Conservation (phyloP, 352 stramenopile species). For the Thraustochytrium aureum region DNA sequence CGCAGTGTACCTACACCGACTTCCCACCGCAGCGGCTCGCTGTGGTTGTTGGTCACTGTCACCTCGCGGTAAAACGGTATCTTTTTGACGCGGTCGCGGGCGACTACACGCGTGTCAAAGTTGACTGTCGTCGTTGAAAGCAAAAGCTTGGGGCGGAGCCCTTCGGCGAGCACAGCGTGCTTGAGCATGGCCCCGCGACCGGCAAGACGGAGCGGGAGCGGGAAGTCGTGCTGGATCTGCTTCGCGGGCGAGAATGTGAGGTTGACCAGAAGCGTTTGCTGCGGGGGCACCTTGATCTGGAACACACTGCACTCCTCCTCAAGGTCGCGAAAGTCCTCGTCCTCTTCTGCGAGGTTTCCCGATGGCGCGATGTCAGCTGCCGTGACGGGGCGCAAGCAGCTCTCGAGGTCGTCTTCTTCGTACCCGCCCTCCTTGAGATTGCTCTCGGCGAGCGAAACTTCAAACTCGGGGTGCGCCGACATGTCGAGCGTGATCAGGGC, state of each 20-base stretch:
- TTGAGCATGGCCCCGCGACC: constrained; percentile 55
- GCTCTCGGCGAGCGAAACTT: constrained; percentile 62
- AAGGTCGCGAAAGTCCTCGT: constrained; percentile 46
- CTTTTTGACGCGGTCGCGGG: constrained; percentile 72
- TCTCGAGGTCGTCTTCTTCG: constrained; percentile 70
- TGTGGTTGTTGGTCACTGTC: constrained; percentile 68
- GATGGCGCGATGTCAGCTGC: not conserved
- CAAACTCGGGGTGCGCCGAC: constrained; percentile 65
- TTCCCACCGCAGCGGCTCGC: constrained; percentile 68
- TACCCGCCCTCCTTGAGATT: constrained; percentile 43
- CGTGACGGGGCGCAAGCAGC: constrained; percentile 68
- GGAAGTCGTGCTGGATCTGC: constrained; percentile 63
- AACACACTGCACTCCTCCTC: constrained; percentile 63
- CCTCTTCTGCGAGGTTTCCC: constrained; percentile 12
- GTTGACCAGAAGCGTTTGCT: constrained; percentile 69
- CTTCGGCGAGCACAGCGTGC: constrained; percentile 63
- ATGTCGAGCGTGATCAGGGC: constrained; percentile 76
- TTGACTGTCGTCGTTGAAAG: constrained; percentile 71
- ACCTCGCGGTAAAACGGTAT: constrained; percentile 78
- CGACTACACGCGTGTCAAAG: constrained; percentile 80
- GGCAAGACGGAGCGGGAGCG: constrained; percentile 72
- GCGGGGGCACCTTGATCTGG: constrained; percentile 70
- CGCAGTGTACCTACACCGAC: constrained; percentile 58
- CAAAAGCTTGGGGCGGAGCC: constrained; percentile 66
- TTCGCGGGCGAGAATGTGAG: constrained; percentile 69